Percentiles rank a stretch among this genome's conserved stretches.
Evolutionary conservation across 202 grass and related monocot species (phyloP).

Genomic region (Panicum hallii): DNA sequence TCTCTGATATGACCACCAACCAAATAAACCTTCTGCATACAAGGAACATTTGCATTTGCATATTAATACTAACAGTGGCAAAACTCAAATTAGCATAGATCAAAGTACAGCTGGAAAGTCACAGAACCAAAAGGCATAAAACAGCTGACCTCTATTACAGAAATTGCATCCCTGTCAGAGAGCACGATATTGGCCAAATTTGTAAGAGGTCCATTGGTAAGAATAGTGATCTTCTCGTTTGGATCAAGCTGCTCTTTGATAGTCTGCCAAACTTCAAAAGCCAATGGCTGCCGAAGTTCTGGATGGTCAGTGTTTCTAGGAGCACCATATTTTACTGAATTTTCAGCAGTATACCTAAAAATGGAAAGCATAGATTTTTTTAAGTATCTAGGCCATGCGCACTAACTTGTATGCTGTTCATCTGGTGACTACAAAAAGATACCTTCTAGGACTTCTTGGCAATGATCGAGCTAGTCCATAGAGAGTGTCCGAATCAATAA

Average conservation of each 20-base stretch:
- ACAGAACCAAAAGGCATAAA: conserved; percentile 25
- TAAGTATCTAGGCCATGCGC: background rate
- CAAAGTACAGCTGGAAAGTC: background rate
- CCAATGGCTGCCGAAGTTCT: conserved; percentile 66
- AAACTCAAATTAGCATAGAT: conserved; percentile 13
- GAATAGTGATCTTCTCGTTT: conserved; percentile 66
- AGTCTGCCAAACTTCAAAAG: conserved; percentile 75
- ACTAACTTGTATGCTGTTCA: conserved; percentile 8
- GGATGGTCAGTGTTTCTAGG: conserved; percentile 71
- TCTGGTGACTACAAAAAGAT: conserved; percentile 32
- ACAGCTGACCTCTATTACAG: conserved; percentile 58
- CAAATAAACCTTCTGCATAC: conserved; percentile 59
- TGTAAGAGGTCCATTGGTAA: conserved; percentile 80
- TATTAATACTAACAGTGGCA: conserved; percentile 27
- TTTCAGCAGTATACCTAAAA: conserved; percentile 70
- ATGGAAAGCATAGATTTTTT: conserved; percentile 10
- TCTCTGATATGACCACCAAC: conserved; percentile 75
- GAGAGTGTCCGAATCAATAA: conserved; percentile 77
- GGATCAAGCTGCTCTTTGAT: conserved; percentile 51
- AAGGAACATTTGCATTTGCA: background rate
- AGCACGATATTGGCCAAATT: conserved; percentile 79
- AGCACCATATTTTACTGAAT: conserved; percentile 68
- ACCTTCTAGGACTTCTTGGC: conserved; percentile 84
- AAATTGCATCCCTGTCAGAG: conserved; percentile 52
- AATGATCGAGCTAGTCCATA: conserved; percentile 71